Base-by-base conservation (phyloP, 768 basidiomycete species). In the Psilocybe cyanescens region DNA sequence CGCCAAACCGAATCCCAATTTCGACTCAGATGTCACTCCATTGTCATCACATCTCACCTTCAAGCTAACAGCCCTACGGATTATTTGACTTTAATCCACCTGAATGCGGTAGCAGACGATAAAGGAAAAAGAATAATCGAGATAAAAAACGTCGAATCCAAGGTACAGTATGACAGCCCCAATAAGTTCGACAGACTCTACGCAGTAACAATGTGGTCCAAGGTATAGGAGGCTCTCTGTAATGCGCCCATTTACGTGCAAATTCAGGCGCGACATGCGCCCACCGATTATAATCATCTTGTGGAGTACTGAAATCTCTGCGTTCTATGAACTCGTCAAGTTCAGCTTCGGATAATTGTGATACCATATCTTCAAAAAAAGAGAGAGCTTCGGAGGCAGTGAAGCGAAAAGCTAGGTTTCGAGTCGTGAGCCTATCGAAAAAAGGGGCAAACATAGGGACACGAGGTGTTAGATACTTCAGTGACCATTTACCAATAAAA, bases 361-460 rank as follows among this genome's bases (percentile, higher is more conserved):
- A 30, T 24, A 28, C 31, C 9, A 53, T 19, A 9, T 61, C 30
- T 37, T 71, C 68, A 30, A 75, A 67, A 56, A 75, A 75, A 11
- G 16, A 28, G 29, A 73, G 66, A 16, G 74, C 74, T 41, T 69
- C 65, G 1, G 55, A 31, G 19, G 72, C 71, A 1, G 72, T 72
- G 48, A 75, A 72, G 1, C 74, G 67, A 3, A 24, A 33, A 0
- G 30, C 6, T 5, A 74, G 47, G 29, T 73, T 41, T 0, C 69
- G 62, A 2, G 71, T 73, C 2, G 68, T 65, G 68, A 74, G 70
- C 44, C 52, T 63, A 50, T 73, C 73, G 1, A 75, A 46, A 17
- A 74, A 59, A 2, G 73, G 73, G 2, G 72, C 74, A 3, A 75
- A 48, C 55, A 74, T 58, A 0, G 72, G 72, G n/a, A 69, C 54